Evolutionary conservation across 2,329 filamentous ascomycete species (phyloP), one percentile per base, ranked within the genome.

Genomic region (Monilinia fructicola): DNA sequence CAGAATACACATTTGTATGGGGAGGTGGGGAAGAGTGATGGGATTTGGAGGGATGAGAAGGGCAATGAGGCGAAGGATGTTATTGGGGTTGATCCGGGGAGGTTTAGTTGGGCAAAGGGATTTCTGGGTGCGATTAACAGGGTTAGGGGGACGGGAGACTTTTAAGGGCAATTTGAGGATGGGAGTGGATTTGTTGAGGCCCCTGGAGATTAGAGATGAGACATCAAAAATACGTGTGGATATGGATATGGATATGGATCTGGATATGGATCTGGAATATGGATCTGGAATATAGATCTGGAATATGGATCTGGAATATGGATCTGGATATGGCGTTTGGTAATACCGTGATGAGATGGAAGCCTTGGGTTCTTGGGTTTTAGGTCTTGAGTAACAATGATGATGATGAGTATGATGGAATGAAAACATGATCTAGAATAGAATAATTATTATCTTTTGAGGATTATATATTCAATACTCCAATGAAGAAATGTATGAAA

Each of bases 1-100:
- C 88, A 91, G 74, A 91, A 91, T 71, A 91, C 89, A 0, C 80
- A 79, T 35, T 70, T 76, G 2, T 90, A 85, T 74, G 88, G 88
- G 0, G 77, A 78, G 21, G 83, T 85, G 0, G 79, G 74, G 28
- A 77, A 71, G 50, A 77, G 81, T 26, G 87, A 90, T 74, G 87
- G 87, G 0, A 81, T 87, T 63, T 90, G 87, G 87, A 82, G 84
- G 69, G 84, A 89, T 73, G 73, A 75, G 6, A 76, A 79, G 1
- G 83, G 82, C 0, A 76, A 79, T 31, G 77, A 81, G 71, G 79
- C 82, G 0, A 78, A 81, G 23, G 83, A 81, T 2, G 81, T 80
- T 9, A 81, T 85, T 63, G 84, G 84, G 4, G 75, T 80, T 16
- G 78, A 87, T 72, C 82, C 83, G 0, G 85, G 85, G 0, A 78